phyloP scores from a whole-genome alignment of 805 yeast species.

The Nakazawaea peltata region DNA sequence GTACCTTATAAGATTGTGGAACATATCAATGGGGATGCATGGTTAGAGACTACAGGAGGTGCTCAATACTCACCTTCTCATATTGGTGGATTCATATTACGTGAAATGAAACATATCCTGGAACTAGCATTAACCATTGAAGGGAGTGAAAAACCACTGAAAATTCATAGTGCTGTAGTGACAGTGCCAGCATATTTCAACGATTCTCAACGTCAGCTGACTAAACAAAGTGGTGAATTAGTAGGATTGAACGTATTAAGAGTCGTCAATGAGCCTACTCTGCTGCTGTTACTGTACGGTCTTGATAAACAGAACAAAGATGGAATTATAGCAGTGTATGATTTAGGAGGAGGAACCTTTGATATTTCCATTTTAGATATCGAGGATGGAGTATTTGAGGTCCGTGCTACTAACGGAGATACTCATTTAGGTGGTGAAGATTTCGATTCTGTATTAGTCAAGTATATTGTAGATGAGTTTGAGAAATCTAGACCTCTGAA shows the following conservation, averaged over 20 bases:
- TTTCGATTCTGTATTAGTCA: constrained; percentile 75
- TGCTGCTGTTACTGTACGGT: constrained; percentile 91
- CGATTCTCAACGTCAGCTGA: constrained; percentile 86
- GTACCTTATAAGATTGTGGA: constrained; percentile 88
- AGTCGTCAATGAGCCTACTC: constrained; percentile 84
- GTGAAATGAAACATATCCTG: constrained; percentile 94
- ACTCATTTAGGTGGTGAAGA: constrained; percentile 90
- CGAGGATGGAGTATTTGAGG: constrained; percentile 96
- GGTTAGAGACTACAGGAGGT: constrained; percentile 83
- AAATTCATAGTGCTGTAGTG: constrained; percentile 81
- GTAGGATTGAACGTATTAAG: constrained; percentile 84
- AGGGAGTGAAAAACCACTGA: too few species aligned
- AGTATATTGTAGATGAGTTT: constrained; percentile 73
- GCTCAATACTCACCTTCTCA: constrained; percentile 89
- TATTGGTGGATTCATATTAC: constrained; percentile 85
- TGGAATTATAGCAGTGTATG: constrained; percentile 80
- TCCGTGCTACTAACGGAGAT: constrained; percentile 91
- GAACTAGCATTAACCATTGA: constrained; percentile 74
- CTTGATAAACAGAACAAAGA: constrained; percentile 60
- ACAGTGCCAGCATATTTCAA: constrained; percentile 87
- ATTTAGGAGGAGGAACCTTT: constrained; percentile 96
- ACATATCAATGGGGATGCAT: constrained; percentile 91
- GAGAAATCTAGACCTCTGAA: too few species aligned
- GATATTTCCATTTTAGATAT: constrained; percentile 93
- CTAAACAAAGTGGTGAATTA: constrained; percentile 92